phyloP scores from a whole-genome alignment of 2,329 filamentous ascomycete species.

The Harringtonia lauricola region DNA sequence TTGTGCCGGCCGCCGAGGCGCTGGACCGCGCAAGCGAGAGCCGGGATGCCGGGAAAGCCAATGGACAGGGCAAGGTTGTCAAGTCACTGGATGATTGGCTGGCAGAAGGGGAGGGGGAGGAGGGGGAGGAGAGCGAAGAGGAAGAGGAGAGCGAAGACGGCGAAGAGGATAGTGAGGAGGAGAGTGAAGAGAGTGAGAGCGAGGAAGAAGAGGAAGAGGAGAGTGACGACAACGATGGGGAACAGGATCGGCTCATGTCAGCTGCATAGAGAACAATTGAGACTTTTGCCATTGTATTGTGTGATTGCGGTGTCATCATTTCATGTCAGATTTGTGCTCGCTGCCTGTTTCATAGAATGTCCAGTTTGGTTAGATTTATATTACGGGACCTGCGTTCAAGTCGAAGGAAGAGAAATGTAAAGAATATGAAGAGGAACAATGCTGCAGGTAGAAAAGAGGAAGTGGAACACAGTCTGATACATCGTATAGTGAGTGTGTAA shows the following conservation, averaged over 20 bases:
- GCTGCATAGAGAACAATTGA: too few species aligned
- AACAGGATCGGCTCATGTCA: conserved; percentile 12
- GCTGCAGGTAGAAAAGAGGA: too few species aligned
- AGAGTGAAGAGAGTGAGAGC: conserved; percentile 43
- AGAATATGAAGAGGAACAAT: too few species aligned
- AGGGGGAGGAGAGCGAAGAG: conserved; percentile 36
- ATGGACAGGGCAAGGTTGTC: conserved; percentile 39
- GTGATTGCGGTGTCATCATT: too few species aligned
- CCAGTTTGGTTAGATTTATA: too few species aligned
- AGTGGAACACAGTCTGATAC: too few species aligned
- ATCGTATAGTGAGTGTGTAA: too few species aligned
- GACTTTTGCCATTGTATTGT: too few species aligned
- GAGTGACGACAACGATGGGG: conserved; percentile 41
- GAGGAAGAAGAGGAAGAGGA: conserved; percentile 15
- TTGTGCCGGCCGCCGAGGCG: conserved; percentile 48
- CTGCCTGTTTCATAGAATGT: too few species aligned
- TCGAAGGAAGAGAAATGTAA: too few species aligned
- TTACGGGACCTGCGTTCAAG: too few species aligned
- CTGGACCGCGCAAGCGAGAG: conserved; percentile 44
- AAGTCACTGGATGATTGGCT: conserved; percentile 94
- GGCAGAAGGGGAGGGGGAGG: conserved; percentile 53
- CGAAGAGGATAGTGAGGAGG: conserved; percentile 48
- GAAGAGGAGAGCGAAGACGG: conserved; percentile 33
- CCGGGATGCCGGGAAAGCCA: conserved; percentile 21
- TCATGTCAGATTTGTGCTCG: too few species aligned